Conservation (phyloP, 2,329 filamentous ascomycete species). For the Sporothrix variecibatus region DNA sequence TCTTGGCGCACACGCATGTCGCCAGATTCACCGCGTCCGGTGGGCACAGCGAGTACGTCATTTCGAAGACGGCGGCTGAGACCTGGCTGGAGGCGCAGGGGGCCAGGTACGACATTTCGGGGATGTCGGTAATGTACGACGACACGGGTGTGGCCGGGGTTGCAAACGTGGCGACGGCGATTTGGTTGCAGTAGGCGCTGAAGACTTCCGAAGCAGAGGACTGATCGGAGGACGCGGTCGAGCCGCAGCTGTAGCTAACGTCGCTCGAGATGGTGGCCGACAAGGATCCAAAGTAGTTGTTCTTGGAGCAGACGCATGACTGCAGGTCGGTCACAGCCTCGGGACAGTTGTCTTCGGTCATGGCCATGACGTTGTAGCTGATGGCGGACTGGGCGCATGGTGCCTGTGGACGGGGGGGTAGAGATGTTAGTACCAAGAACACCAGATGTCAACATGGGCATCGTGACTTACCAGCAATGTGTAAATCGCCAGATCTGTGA, state of each 20-base stretch:
- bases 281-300: conserved; percentile 44
- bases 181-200: conserved; percentile 53
- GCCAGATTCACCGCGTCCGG: conserved; percentile 41
- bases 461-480: conserved; percentile 42
- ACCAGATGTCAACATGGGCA: neutral
- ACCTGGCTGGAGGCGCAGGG: conserved; percentile 47
- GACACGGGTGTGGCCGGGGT: conserved; percentile 48
- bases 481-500: conserved; percentile 49
- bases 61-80: conserved; percentile 43
- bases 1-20: conserved; percentile 55
- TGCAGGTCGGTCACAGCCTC: conserved; percentile 49
- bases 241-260: conserved; percentile 48
- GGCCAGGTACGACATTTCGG: conserved; percentile 46
- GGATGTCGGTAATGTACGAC: conserved; percentile 53
- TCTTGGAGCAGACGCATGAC: conserved; percentile 55
- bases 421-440: neutral
- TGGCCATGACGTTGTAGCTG: conserved; percentile 45
- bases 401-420: conserved; percentile 43
- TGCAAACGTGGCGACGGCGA: conserved; percentile 42
- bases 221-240: conserved; percentile 50
- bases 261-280: conserved; percentile 43
- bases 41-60: conserved; percentile 37
- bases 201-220: conserved; percentile 50
- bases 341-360: conserved; percentile 49
- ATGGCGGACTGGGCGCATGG: conserved; percentile 53